A percentile compares a stretch with the other conserved stretches of the same genome.
Evolutionary conservation across 106 monocot species (phyloP).

Genomic region (Apostasia ramifera): DNA sequence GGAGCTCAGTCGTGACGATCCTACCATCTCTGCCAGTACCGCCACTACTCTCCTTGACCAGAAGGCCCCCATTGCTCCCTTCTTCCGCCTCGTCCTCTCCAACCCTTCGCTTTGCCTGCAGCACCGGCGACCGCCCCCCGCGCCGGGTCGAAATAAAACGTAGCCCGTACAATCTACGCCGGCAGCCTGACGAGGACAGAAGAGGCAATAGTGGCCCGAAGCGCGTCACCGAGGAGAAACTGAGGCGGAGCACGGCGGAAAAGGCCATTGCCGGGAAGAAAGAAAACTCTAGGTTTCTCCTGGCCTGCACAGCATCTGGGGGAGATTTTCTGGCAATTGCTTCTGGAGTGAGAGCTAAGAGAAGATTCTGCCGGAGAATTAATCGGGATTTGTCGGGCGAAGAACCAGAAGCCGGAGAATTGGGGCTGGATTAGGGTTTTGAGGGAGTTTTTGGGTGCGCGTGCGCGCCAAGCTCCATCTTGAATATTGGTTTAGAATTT

Average conservation of each 20-base stretch:
- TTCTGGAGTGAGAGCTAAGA: neutral
- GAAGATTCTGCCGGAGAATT: neutral
- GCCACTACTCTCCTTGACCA: conserved; percentile 40
- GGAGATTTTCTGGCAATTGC: neutral
- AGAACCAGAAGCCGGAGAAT: neutral
- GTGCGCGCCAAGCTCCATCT: neutral
- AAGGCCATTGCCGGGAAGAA: conserved; percentile 12
- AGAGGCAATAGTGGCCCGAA: conserved; percentile 21
- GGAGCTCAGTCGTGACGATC: conserved; percentile 64
- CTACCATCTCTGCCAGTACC: conserved; percentile 33
- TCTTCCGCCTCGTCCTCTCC: conserved; percentile 25
- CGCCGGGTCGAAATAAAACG: conserved; percentile 32
- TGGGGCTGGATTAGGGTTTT: neutral
- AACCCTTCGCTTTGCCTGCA: conserved; percentile 28
- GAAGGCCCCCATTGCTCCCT: conserved; percentile 31
- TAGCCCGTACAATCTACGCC: conserved; percentile 7
- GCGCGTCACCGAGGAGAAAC: conserved; percentile 35
- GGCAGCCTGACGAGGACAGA: conserved; percentile 1
- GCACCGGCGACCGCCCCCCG: conserved; percentile 12
- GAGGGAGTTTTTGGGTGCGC: neutral
- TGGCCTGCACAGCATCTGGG: neutral
- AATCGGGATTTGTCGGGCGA: neutral
- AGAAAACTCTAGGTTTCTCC: conserved; percentile 11
- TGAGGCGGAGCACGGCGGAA: conserved; percentile 41
- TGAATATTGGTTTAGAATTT: too few species aligned